Evolutionary conservation across 352 stramenopile genomes (phyloP).

Genomic region (Hyaloperonospora brassicae): DNA sequence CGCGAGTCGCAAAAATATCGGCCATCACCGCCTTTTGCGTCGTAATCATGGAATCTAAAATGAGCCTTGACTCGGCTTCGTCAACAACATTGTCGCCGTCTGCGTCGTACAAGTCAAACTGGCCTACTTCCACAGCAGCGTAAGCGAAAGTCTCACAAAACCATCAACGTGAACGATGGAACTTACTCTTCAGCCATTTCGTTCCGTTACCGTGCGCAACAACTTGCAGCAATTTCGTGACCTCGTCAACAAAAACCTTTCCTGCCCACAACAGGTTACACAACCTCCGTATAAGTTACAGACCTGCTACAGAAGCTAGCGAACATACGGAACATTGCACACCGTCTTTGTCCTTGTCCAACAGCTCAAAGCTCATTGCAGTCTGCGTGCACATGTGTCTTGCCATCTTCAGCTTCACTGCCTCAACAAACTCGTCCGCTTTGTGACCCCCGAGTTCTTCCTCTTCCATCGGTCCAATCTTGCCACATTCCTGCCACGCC

Average conservation of each 20-base stretch:
- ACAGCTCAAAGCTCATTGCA: constrained; percentile 34
- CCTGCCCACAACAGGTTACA: constrained; percentile 13
- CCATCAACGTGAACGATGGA: neutral
- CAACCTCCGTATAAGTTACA: neutral
- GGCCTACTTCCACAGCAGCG: constrained; percentile 23
- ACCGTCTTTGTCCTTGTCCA: constrained; percentile 68
- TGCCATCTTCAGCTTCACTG: constrained; percentile 51
- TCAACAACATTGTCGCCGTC: constrained; percentile 47
- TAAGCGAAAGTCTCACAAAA: constrained; percentile 9
- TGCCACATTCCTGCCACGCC: constrained; percentile 27
- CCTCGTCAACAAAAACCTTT: constrained; percentile 35
- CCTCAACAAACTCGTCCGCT: constrained; percentile 39
- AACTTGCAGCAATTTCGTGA: constrained; percentile 36
- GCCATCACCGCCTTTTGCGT: constrained; percentile 47
- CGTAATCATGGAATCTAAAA: constrained; percentile 52
- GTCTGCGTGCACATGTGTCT: constrained; percentile 47
- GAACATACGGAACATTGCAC: constrained; percentile 2
- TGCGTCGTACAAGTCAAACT: constrained; percentile 54
- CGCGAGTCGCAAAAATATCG: constrained; percentile 58
- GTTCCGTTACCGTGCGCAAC: constrained; percentile 28
- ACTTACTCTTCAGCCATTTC: constrained; percentile 42
- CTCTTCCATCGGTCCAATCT: constrained; percentile 35
- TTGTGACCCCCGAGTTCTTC: constrained; percentile 16
- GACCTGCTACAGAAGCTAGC: neutral
- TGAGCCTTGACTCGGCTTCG: constrained; percentile 44